Conservation (phyloP, 495 filamentous ascomycete species). For the Evernia prunastri region DNA sequence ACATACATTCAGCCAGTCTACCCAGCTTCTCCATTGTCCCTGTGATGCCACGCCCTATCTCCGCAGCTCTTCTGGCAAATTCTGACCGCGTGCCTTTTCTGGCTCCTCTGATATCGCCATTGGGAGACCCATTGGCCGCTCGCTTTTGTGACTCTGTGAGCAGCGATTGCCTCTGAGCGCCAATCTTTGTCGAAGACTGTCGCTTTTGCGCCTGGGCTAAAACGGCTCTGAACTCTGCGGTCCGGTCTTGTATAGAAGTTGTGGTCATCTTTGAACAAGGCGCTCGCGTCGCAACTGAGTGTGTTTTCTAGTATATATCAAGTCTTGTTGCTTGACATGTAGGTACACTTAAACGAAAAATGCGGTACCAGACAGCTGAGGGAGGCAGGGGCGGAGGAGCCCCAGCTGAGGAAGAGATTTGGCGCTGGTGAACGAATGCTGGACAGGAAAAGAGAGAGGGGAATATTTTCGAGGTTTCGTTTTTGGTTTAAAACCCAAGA, state of each 20-base stretch:
- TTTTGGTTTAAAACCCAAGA: neutral
- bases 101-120: slow-evolving; percentile 36
- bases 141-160: slow-evolving; percentile 65
- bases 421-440: neutral
- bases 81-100: slow-evolving; percentile 55
- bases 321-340: neutral
- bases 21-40: slow-evolving; percentile 91
- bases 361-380: neutral
- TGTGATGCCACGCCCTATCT: slow-evolving; percentile 85
- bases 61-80: slow-evolving; percentile 82
- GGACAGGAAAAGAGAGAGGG: neutral
- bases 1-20: slow-evolving; percentile 72
- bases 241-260: slow-evolving; percentile 91
- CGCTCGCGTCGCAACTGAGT: neutral
- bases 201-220: slow-evolving; percentile 74
- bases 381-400: neutral
- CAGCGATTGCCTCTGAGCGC: slow-evolving; percentile 72
- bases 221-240: slow-evolving; percentile 86
- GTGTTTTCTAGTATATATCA: neutral
- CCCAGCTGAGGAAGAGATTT: neutral
- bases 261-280: slow-evolving; percentile 41
- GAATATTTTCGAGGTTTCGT: neutral
- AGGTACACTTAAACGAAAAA: neutral
- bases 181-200: slow-evolving; percentile 60
- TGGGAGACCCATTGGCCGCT: slow-evolving; percentile 58